Percentiles rank a stretch among this genome's conserved stretches.
Conservation (phyloP, 164 flowering plant species). For the Vitis cinerea region DNA sequence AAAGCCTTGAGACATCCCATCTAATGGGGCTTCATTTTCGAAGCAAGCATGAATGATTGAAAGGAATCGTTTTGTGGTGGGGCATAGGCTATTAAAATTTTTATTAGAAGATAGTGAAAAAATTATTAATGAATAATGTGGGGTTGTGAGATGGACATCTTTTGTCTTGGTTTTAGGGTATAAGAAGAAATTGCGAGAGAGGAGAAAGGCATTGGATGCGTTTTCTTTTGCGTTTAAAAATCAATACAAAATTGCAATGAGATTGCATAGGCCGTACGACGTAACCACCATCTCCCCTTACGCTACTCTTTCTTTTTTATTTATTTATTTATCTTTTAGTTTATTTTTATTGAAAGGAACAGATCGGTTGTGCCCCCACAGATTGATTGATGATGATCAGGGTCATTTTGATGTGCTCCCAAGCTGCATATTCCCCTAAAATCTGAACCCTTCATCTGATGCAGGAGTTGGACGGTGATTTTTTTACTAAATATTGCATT, state of each 20-base stretch:
- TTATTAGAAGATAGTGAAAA: background rate
- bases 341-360: background rate
- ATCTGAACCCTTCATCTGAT: no score
- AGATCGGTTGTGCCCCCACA: no score
- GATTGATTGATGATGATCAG: no score
- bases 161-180: constrained; percentile 19
- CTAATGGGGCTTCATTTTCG: background rate
- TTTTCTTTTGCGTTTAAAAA: constrained; percentile 11
- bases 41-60: constrained; percentile 20
- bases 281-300: constrained; percentile 11
- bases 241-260: background rate
- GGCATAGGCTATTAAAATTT: background rate
- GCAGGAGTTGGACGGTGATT: no score
- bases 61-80: constrained; percentile 27
- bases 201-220: constrained; percentile 18
- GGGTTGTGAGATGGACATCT: constrained; percentile 25
- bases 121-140: constrained; percentile 1
- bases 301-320: constrained; percentile 2
- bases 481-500: no score
- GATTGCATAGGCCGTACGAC: constrained; percentile 11
- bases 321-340: background rate
- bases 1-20: background rate
- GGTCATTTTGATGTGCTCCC: no score
- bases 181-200: background rate
- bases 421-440: no score